Conservation (phyloP, 1,284 basidiomycete genomes). For the Crucibulum parvulum region DNA sequence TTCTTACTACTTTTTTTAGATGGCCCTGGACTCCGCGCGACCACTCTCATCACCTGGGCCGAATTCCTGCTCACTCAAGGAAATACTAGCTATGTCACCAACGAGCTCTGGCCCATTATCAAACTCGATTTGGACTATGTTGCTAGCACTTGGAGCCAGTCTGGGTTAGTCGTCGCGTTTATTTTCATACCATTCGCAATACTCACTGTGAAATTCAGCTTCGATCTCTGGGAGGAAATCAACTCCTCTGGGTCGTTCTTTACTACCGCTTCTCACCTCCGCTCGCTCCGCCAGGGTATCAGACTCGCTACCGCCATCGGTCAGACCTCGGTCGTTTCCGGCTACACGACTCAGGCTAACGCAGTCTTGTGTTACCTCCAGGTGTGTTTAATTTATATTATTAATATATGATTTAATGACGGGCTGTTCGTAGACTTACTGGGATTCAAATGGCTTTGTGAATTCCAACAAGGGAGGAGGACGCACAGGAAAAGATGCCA, state of each 20-base stretch:
- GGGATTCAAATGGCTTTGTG: slow-evolving; percentile 54
- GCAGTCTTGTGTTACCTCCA: slow-evolving; percentile 61
- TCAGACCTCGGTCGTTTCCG: slow-evolving; percentile 35
- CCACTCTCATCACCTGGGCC: slow-evolving; percentile 67
- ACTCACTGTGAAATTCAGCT: not conserved
- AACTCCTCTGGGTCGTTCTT: slow-evolving; percentile 58
- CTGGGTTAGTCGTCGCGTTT: slow-evolving; percentile 33
- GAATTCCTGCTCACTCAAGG: slow-evolving; percentile 58
- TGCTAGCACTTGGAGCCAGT: slow-evolving; percentile 53
- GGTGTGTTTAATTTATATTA: too few species aligned
- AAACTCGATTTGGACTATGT: slow-evolving; percentile 71
- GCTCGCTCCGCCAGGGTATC: slow-evolving; percentile 56
- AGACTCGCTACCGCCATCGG: slow-evolving; percentile 50
- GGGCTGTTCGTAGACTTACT: slow-evolving; percentile 42
- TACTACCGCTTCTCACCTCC: slow-evolving; percentile 62
- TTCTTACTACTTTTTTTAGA: slow-evolving; percentile 35
- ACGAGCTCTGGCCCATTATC: slow-evolving; percentile 68
- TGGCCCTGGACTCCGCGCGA: slow-evolving; percentile 72
- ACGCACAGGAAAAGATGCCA: slow-evolving; percentile 62
- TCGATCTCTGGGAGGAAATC: slow-evolving; percentile 69
- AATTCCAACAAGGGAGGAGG: slow-evolving; percentile 61
- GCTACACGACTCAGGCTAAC: slow-evolving; percentile 51
- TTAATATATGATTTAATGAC: too few species aligned
- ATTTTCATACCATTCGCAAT: too few species aligned
- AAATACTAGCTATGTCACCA: slow-evolving; percentile 54